phyloP scores from a whole-genome alignment of 148 eudicot genomes.

The Rhododendron ferrugineum region DNA sequence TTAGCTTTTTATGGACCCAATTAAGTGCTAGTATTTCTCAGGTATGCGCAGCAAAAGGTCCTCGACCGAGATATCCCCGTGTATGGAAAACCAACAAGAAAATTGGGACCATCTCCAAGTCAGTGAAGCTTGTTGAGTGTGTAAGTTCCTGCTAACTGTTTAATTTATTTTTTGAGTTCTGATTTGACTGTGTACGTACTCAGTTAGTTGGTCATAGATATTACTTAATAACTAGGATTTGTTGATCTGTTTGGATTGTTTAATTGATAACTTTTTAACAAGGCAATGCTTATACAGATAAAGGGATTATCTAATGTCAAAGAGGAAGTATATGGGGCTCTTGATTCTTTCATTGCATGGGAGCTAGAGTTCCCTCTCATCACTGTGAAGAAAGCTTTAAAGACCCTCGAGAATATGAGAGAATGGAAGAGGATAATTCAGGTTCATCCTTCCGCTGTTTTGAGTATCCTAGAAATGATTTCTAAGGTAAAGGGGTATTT shows the following conservation, averaged over 20 bases:
- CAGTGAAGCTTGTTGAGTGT: slow-evolving; percentile 76
- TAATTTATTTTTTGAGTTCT: not conserved
- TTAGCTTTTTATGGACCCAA: not conserved
- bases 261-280: not conserved
- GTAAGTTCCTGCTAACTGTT: slow-evolving; percentile 37
- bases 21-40: slow-evolving; percentile 17
- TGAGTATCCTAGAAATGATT: slow-evolving; percentile 2
- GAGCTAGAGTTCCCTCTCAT: slow-evolving; percentile 89
- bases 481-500: not conserved
- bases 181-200: not conserved
- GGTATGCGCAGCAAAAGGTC: slow-evolving; percentile 88
- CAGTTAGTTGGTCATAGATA: not conserved
- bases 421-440: slow-evolving; percentile 95
- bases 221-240: not conserved
- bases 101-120: slow-evolving; percentile 83
- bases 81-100: slow-evolving; percentile 75
- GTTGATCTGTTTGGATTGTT: not conserved
- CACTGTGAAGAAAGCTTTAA: slow-evolving; percentile 85
- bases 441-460: slow-evolving; percentile 28
- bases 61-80: slow-evolving; percentile 89
- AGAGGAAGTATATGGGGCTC: slow-evolving; percentile 97
- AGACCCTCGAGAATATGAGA: slow-evolving; percentile 54
- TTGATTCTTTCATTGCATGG: slow-evolving; percentile 95
- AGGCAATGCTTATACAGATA: slow-evolving; percentile 33
- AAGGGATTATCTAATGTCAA: slow-evolving; percentile 90